Evolutionary conservation across 176 grass and related monocot genomes (phyloP).

Genomic region (Poa pratensis): DNA sequence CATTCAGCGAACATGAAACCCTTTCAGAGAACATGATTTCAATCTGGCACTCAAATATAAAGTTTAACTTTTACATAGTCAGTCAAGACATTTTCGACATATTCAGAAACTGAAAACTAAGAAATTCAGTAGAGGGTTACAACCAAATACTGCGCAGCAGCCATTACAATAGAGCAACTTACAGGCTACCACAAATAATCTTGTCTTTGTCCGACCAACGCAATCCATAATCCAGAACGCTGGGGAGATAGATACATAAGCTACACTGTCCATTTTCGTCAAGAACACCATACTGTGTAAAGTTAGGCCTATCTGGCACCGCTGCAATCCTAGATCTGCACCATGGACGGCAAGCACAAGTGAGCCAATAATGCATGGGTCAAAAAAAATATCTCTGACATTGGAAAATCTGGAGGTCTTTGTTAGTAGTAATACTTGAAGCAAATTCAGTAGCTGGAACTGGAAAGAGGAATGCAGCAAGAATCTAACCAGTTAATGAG

Average conservation of each 20-base stretch:
- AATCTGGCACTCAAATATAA: slow-evolving; percentile 39
- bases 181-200: slow-evolving; percentile 70
- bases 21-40: neutral
- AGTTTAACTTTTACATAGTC: too few species aligned
- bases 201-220: slow-evolving; percentile 34
- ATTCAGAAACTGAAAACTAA: slow-evolving; percentile 43
- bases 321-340: slow-evolving; percentile 60
- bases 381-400: neutral
- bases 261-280: slow-evolving; percentile 66
- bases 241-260: slow-evolving; percentile 45
- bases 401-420: neutral
- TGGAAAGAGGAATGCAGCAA: neutral
- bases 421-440: neutral
- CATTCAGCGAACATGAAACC: too few species aligned
- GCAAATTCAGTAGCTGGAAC: neutral
- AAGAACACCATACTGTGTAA: slow-evolving; percentile 59
- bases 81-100: slow-evolving; percentile 18
- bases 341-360: slow-evolving; percentile 1
- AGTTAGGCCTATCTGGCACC: slow-evolving; percentile 71
- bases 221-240: slow-evolving; percentile 46
- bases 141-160: slow-evolving; percentile 41
- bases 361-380: neutral
- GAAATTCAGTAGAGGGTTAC: slow-evolving; percentile 46
- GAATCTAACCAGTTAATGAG: slow-evolving; percentile 68
- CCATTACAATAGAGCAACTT: slow-evolving; percentile 44